Base-by-base conservation (phyloP, 805 yeast genomes). In the Clavispora vitiphila region DNA sequence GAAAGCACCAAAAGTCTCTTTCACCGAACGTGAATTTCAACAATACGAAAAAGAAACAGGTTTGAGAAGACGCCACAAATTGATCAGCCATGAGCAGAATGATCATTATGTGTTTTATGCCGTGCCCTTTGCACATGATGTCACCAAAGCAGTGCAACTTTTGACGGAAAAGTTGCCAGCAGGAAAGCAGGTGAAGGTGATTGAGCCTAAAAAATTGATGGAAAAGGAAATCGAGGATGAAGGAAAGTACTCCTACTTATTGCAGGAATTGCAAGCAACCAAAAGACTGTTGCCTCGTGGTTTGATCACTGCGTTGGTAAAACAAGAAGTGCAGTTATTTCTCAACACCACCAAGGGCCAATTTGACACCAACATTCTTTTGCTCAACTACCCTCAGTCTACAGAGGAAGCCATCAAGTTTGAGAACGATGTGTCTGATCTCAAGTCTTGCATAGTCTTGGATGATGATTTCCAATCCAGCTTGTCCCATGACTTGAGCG, bases 321-420 rank as follows among this genome's bases (percentile, higher is more conserved):
- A 68, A 41, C 55, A 65, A 36, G 69, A 69, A 35, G 58, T 74
- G 8, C 38, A 50, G 9, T 47, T 56, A 30, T 67, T 54, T 39
- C 40, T 63, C 45, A 69, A 65, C 44, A 69, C 74, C 1, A 50
- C 67, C 10, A 54, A 51, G 21, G 62, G 72, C 3, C 68, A 69
- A 18, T 53, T 66, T 18, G 66, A 72, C 24, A 74, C 78, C 23
- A 65, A 67, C 30, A 76, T 80, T 27, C 49, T 81, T 0, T 57
- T 84, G 37, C 54, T 74, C 21, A 77, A 81, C 52, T 83, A 76
- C 55, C 90, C 91, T 3, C 71, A 68, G 37, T 67, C 70, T 19
- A 72, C 85, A 30, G 76, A 76, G 37, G 90, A 84, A 46, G 83
- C 87, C 3, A 76, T 81, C 40, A 79, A 77, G 52, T 85, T 85